Evolutionary conservation across 1,139 yeast genomes (phyloP).

Genomic region (Kodamaea arcana): DNA sequence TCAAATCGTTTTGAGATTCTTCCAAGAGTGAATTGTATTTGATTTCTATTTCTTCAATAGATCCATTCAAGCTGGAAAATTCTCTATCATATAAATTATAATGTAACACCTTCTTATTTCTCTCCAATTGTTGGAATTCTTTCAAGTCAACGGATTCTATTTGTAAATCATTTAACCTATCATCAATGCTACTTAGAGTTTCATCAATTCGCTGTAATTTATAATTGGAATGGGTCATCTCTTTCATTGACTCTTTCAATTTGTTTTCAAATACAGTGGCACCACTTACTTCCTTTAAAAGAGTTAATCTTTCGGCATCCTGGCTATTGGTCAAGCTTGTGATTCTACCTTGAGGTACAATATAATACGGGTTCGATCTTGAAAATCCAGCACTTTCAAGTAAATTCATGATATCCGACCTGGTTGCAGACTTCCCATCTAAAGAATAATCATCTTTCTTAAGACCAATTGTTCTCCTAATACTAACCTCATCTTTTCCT

Average conservation of each 20-base stretch:
- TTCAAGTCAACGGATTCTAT: slow-evolving; percentile 76
- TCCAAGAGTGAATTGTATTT: slow-evolving; percentile 51
- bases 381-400: slow-evolving; percentile 93
- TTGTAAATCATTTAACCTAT: slow-evolving; percentile 71
- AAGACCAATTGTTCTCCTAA: slow-evolving; percentile 86
- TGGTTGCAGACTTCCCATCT: slow-evolving; percentile 73
- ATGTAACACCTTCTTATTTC: slow-evolving; percentile 66
- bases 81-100: slow-evolving; percentile 79
- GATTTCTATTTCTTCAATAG: slow-evolving; percentile 59
- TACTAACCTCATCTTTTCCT: slow-evolving; percentile 61
- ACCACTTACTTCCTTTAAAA: slow-evolving; percentile 92
- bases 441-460: slow-evolving; percentile 88
- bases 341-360: slow-evolving; percentile 95
- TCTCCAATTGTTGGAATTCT: slow-evolving; percentile 64
- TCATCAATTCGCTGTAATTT: slow-evolving; percentile 75
- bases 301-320: slow-evolving; percentile 71
- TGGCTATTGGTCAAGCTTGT: slow-evolving; percentile 84
- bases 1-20: slow-evolving; percentile 40
- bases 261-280: slow-evolving; percentile 87
- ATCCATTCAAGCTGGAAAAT: slow-evolving; percentile 54
- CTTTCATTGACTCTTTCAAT: slow-evolving; percentile 71
- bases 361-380: slow-evolving; percentile 86
- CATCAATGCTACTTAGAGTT: slow-evolving; percentile 65
- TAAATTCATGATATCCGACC: slow-evolving; percentile 76
- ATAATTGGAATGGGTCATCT: slow-evolving; percentile 68